Percentiles rank a stretch among this genome's conserved stretches.
phyloP scores from a whole-genome alignment of 2,329 filamentous ascomycete genomes.

The Cladobotryum protrusum region DNA sequence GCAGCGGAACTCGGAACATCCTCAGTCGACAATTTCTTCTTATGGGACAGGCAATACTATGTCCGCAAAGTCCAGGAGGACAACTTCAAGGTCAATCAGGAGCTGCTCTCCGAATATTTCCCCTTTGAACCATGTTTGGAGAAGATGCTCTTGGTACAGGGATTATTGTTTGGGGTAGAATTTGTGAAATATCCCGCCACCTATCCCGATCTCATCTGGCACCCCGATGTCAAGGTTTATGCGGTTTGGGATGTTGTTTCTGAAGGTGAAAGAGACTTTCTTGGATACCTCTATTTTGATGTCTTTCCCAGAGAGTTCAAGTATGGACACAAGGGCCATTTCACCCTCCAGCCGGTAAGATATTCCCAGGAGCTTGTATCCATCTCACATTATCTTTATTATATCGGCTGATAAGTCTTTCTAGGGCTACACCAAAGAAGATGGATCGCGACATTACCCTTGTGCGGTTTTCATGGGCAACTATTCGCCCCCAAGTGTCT shows the following conservation, averaged over 20 bases:
- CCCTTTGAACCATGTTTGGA: constrained; percentile 60
- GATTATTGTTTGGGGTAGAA: constrained; percentile 66
- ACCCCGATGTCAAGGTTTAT: constrained; percentile 67
- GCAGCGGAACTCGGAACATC: neutral
- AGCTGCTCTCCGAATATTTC: constrained; percentile 70
- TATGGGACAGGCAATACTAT: constrained; percentile 73
- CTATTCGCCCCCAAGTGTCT: constrained; percentile 66
- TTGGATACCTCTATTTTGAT: constrained; percentile 72
- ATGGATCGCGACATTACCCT: constrained; percentile 64
- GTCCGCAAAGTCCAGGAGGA: constrained; percentile 67
- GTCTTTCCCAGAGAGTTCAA: constrained; percentile 67
- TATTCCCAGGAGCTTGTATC: too few relatives aligned
- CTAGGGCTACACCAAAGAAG: constrained; percentile 52
- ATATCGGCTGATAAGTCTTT: neutral
- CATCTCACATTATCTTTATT: constrained; percentile 21
- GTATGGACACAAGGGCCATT: constrained; percentile 75
- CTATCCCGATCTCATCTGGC: constrained; percentile 61
- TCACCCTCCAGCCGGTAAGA: constrained; percentile 52
- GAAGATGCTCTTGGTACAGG: constrained; percentile 69
- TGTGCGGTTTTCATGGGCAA: constrained; percentile 71
- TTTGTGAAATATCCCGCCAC: constrained; percentile 33
- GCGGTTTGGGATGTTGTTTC: constrained; percentile 66
- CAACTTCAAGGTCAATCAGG: constrained; percentile 66
- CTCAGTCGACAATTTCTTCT: constrained; percentile 41
- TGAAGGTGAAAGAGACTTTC: constrained; percentile 56